Conservation (phyloP, 192 early-diverging fungal genomes). For the Backusella circina region DNA sequence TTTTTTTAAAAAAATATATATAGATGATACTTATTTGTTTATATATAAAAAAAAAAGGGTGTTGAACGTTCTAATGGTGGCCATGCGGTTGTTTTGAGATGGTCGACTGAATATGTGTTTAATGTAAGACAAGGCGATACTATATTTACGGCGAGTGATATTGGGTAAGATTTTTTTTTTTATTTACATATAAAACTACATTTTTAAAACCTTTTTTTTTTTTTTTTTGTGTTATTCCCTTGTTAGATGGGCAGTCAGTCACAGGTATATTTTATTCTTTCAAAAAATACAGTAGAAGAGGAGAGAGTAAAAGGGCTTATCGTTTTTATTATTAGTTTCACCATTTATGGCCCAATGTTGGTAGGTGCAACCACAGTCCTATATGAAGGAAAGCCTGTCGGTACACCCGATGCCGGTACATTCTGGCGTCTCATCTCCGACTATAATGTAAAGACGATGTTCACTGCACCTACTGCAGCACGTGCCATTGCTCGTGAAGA, state of each 20-base stretch:
- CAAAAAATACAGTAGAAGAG: neutral
- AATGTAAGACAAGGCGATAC: conserved; percentile 69
- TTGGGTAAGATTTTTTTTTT: conserved; percentile 45
- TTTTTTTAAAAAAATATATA: neutral
- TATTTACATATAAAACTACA: neutral
- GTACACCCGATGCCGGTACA: conserved; percentile 74
- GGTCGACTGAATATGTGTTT: conserved; percentile 70
- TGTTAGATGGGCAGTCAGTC: conserved; percentile 77
- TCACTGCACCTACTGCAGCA: conserved; percentile 84
- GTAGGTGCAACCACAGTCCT: conserved; percentile 74
- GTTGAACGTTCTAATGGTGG: conserved; percentile 58
- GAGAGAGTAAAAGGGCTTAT: too few species aligned
- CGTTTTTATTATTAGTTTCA: conserved; percentile 45
- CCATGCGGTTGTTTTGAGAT: conserved; percentile 68
- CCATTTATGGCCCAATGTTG: conserved; percentile 78
- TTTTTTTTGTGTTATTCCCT: neutral
- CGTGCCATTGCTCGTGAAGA: conserved; percentile 81
- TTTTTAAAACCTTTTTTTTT: neutral
- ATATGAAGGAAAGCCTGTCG: conserved; percentile 86
- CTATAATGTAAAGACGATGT: conserved; percentile 71
- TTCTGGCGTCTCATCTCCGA: conserved; percentile 78
- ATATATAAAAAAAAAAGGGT: conserved; percentile 28
- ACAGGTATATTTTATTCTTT: conserved; percentile 37
- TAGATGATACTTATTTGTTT: neutral
- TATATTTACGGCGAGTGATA: conserved; percentile 80